phyloP scores from a whole-genome alignment of 306 rosid genomes.

The Castanopsis chinensis region DNA sequence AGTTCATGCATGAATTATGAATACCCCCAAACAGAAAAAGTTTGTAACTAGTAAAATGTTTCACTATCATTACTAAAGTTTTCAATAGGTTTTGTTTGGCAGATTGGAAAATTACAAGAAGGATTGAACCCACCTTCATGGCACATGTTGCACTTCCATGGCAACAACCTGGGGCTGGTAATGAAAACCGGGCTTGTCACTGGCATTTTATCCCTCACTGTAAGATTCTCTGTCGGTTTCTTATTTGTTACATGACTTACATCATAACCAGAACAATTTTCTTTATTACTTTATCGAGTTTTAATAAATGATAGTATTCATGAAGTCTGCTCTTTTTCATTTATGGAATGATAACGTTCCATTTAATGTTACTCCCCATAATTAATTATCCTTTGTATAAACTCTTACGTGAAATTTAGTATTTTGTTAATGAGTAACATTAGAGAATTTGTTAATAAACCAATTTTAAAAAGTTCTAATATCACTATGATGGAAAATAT shows the following conservation, averaged over 20 bases:
- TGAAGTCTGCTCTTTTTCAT: neutral
- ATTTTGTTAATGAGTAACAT: no score
- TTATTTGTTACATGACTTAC: no score
- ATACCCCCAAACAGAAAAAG: neutral
- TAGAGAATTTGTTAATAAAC: no score
- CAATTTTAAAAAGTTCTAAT: no score
- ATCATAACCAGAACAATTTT: no score
- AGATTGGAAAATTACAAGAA: slow-evolving; percentile 82
- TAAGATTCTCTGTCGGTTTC: slow-evolving; percentile 19
- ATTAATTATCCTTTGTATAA: no score
- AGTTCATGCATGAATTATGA: slow-evolving; percentile 1
- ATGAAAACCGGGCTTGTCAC: slow-evolving; percentile 82
- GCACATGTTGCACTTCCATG: slow-evolving; percentile 64
- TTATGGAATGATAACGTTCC: neutral
- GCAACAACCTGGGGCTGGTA: slow-evolving; percentile 51
- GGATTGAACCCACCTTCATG: slow-evolving; percentile 92
- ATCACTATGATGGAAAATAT: no score
- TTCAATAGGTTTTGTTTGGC: slow-evolving; percentile 20
- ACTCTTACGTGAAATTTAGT: no score
- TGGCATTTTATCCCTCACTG: slow-evolving; percentile 95
- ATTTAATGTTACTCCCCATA: neutral
- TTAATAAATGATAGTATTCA: no score
- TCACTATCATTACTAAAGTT: slow-evolving; percentile 7
- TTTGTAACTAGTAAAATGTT: neutral
- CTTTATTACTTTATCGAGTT: no score